Evolutionary conservation across 2,329 filamentous ascomycete genomes (phyloP), one percentile per base, ranked within the genome.

Genomic region (Sphaceloma murrayae): DNA sequence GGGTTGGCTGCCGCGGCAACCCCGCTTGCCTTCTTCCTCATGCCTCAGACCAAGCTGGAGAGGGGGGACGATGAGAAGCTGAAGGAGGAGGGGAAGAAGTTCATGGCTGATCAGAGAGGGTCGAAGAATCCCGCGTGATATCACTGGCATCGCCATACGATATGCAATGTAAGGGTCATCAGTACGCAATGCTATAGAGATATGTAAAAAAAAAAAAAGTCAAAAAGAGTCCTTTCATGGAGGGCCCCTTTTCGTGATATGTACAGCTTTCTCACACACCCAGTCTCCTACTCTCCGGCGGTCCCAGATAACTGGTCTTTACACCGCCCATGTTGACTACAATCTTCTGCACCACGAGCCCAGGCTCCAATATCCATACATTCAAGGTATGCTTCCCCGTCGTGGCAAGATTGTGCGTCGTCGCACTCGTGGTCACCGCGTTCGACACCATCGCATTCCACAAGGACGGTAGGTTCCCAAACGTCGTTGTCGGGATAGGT

Each of bases 391-490:
- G 66, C 50, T 58, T 60, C 3, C 67, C 67, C 1, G 59, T 48
- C 2, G 46, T 50, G 3, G 56, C 3, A 43, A 55, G 53, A 48
- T 63, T 53, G 51, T 60, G 54, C 24, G 61, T 63, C 8, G 66
- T 68, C 11, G 60, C 64, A 42, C 65, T 68, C 4, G 58, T 62
- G 73, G 72, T 75, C 5, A 68, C 68, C 19, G 65, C 62, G 42
- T 73, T 66, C 10, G 68, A 67, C 1, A 74, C 72, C 0, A 68
- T 69, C 7, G 54, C 53, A 5, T 62, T 57, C 72, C 73, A 77
- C 5, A 64, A 65, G 0, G 64, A 64, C 1, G 73, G 73, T 10
- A 52, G 48, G 3, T 48, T 53, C 10, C 55, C 55, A 3, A 43
- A 48, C 2, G 53, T 49, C 34, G 53, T 52, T 27, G 56, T 54